phyloP scores from a whole-genome alignment of 2,329 filamentous ascomycete species.

The Scopulariopsis brevicaulis region DNA sequence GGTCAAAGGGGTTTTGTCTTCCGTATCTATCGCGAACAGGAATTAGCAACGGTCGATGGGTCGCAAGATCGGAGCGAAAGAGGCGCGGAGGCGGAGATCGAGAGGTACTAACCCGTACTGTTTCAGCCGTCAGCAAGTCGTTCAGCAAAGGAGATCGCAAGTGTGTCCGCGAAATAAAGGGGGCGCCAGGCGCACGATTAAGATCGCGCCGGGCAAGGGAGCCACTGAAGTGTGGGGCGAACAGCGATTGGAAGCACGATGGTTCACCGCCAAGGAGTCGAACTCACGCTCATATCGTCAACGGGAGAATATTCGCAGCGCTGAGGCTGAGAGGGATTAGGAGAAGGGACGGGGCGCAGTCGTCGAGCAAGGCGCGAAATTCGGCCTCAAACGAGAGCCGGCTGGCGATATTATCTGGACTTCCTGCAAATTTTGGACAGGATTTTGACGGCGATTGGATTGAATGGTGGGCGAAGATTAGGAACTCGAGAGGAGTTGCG shows the following conservation, averaged over 20 bases:
- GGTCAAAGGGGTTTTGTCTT: constrained; percentile 46
- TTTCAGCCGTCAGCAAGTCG: not conserved
- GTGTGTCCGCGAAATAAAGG: not conserved
- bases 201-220: not conserved
- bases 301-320: not conserved
- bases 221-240: not conserved
- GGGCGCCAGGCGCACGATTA: not conserved
- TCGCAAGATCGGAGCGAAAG: constrained; percentile 4
- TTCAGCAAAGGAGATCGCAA: not conserved
- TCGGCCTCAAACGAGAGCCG: not conserved
- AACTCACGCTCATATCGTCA: not conserved
- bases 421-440: not conserved
- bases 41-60: not conserved
- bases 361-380: not conserved
- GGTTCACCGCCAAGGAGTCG: not conserved
- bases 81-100: not conserved
- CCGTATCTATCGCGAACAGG: constrained; percentile 34
- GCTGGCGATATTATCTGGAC: not conserved
- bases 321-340: not conserved
- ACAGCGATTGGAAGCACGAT: not conserved
- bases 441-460: not conserved
- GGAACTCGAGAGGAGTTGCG: not conserved
- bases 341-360: not conserved
- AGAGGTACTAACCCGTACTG: not conserved
- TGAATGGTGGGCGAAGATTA: not conserved